Evolutionary conservation across 768 basidiomycete genomes (phyloP), one percentile per base, ranked within the genome.

Genomic region (Xerocomus spinulosus): DNA sequence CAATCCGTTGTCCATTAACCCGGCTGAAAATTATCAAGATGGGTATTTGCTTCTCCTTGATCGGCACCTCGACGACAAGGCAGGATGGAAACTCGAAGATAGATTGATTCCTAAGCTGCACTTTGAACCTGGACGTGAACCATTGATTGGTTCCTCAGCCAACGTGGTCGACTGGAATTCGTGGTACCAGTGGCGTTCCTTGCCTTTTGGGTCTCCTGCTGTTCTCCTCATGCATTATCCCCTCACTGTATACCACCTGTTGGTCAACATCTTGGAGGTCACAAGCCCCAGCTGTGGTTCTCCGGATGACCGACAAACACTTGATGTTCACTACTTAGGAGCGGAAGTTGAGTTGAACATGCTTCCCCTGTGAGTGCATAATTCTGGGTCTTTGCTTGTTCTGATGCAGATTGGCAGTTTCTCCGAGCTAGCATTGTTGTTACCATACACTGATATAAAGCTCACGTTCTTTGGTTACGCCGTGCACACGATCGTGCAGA

Each of bases 171-270:
- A 66, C 48, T 78, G 76, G 76, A 62, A 60, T 26, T 68, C 70
- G 21, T 77, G 73, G 61, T 71, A 76, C 55, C 51, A 65, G 39
- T 76, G 75, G 76, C 70, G 76, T 30, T 63, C 67, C 39, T 55
- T 77, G 18, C 68, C 75, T 29, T 57, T 73, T 32, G 58, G 60
- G 21, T 74, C 74, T 18, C 72, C 73, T 8, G 73, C 72, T 0
- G 72, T 68, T 21, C 61, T 77, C 30, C 61, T 74, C n/a, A 61
- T 77, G 54, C 70, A 73, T 43, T 75, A 67, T 52, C 73, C 75
- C 9, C 55, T 77, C 51, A 63, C 68, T 14, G 59, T 72, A 20
- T 76, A 73, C 49, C 62, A 68, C 18, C 52, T 76, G 21, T 52
- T 71, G 30, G 64, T 64, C 43, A 55, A 69, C 38, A 56, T 69